Evolutionary conservation across 2,329 filamentous ascomycete genomes (phyloP).

Genomic region (Pyrenochaeta sp.): DNA sequence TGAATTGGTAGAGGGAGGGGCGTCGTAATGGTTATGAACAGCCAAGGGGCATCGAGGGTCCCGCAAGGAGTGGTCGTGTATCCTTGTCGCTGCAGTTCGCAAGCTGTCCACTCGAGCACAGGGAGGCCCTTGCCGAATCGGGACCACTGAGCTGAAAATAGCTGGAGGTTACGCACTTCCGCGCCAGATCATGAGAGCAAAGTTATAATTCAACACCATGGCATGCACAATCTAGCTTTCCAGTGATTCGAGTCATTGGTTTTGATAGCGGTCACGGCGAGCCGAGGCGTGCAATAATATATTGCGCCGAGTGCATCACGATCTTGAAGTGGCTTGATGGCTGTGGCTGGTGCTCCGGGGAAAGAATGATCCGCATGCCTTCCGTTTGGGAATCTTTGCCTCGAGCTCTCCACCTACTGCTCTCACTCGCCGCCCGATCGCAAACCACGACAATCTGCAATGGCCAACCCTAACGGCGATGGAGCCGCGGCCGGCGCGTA

Average conservation of each 20-base stretch:
- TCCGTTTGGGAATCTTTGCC: conserved; percentile 15
- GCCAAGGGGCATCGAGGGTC: conserved; percentile 31
- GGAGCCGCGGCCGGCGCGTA: conserved; percentile 17
- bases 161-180: conserved; percentile 12
- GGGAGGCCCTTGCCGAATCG: conserved; percentile 26
- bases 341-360: conserved; percentile 17
- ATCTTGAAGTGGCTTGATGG: conserved; percentile 8
- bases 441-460: conserved; percentile 17
- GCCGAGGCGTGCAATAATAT: conserved; percentile 5
- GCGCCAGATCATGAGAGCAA: not conserved
- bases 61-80: conserved; percentile 30
- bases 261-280: not conserved
- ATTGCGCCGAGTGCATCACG: conserved; percentile 20
- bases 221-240: not conserved
- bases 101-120: conserved; percentile 33
- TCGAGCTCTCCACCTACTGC: not conserved
- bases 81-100: conserved; percentile 40
- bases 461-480: conserved; percentile 43
- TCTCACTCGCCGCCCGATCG: conserved; percentile 17
- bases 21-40: conserved; percentile 32
- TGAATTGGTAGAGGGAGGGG: conserved; percentile 32
- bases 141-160: conserved; percentile 34
- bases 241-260: not conserved
- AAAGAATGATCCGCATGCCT: conserved; percentile 12
- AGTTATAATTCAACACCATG: not conserved